phyloP scores from a whole-genome alignment of 805 yeast species.

The Yueomyces sinensis region DNA sequence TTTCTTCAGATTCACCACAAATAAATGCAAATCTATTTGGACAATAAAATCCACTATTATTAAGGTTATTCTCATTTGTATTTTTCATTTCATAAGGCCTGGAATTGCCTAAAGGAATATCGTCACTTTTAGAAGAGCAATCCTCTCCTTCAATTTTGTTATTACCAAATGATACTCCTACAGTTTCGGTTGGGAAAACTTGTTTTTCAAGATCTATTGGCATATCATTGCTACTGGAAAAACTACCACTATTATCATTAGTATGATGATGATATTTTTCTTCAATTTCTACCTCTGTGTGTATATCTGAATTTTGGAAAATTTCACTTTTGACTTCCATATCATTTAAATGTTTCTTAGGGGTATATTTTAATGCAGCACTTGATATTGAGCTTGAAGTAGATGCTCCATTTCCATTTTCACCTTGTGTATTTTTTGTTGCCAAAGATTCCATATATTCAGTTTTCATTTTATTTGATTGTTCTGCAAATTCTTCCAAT shows the following conservation, averaged over 20 bases:
- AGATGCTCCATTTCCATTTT: slow-evolving; percentile 1
- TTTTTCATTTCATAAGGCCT: neutral
- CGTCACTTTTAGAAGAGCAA: slow-evolving; percentile 1
- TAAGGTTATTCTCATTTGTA: neutral
- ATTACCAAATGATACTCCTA: neutral
- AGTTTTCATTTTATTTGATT: slow-evolving; percentile 38
- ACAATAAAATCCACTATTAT: slow-evolving; percentile 13
- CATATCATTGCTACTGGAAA: neutral
- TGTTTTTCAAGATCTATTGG: slow-evolving; percentile 26
- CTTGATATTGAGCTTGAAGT: slow-evolving; percentile 31
- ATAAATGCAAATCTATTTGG: slow-evolving; percentile 82
- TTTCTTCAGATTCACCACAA: slow-evolving; percentile 69
- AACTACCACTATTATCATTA: neutral
- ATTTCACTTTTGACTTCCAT: slow-evolving; percentile 1
- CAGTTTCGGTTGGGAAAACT: neutral
- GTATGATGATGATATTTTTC: neutral
- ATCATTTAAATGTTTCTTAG: slow-evolving; percentile 18
- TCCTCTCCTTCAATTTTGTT: slow-evolving; percentile 1
- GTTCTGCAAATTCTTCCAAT: slow-evolving; percentile 66
- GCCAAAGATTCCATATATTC: slow-evolving; percentile 17
- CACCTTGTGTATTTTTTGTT: neutral
- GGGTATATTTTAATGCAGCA: slow-evolving; percentile 54
- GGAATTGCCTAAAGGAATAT: slow-evolving; percentile 2
- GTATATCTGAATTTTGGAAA: neutral
- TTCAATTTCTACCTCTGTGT: slow-evolving; percentile 1